phyloP scores from a whole-genome alignment of 116 monocot genomes.

The Phalaenopsis hybrid region DNA sequence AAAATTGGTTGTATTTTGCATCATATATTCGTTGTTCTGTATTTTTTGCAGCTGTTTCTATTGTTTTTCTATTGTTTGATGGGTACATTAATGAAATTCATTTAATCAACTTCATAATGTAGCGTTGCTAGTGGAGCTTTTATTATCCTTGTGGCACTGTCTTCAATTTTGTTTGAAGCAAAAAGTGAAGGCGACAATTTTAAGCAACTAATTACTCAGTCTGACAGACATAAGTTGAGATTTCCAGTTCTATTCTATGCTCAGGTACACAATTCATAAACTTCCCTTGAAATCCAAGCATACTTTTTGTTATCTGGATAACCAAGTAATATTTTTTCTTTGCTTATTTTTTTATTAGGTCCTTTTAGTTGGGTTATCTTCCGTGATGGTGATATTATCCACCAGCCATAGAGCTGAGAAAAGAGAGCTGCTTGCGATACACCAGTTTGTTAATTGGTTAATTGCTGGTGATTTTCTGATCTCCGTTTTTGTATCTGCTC shows the following conservation, averaged over 20 bases:
- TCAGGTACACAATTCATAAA: slow-evolving; percentile 37
- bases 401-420: slow-evolving; percentile 67
- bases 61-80: background rate
- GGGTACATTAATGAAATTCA: slow-evolving; percentile 1
- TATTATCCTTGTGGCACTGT: slow-evolving; percentile 48
- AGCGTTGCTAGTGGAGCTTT: slow-evolving; percentile 65
- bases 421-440: slow-evolving; percentile 46
- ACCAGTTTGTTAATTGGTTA: slow-evolving; percentile 82
- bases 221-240: slow-evolving; percentile 13
- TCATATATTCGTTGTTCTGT: background rate
- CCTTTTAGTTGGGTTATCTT: slow-evolving; percentile 56
- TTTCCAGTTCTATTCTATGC: slow-evolving; percentile 34
- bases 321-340: background rate
- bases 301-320: background rate
- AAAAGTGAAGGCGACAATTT: slow-evolving; percentile 32
- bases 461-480: slow-evolving; percentile 42
- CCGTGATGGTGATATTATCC: slow-evolving; percentile 74
- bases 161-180: slow-evolving; percentile 40
- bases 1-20: background rate
- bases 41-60: background rate
- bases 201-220: slow-evolving; percentile 32
- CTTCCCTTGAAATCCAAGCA: background rate
- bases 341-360: slow-evolving; percentile 20
- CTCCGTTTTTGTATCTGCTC: background rate
- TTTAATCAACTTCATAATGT: slow-evolving; percentile 11